These are phyloP conservation scores for Piper betle DNA, from an alignment of 164 flowering plant species.

Conservation along the genomic window DNA sequence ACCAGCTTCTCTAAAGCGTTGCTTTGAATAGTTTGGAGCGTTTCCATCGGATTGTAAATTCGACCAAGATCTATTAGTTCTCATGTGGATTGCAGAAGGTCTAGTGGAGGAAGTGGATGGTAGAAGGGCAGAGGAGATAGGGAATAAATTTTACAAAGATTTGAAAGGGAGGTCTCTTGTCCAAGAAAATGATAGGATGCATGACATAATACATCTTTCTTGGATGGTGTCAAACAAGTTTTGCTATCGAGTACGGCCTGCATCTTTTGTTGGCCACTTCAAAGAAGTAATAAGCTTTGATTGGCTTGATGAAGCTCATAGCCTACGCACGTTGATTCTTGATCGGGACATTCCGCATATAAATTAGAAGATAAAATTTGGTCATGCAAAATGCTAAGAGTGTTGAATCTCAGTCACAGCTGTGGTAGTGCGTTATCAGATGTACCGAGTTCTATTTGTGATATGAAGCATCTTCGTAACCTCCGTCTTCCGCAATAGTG, in stretches of 20 bases:
- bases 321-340: not conserved
- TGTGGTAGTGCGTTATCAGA: not conserved
- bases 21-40: constrained; percentile 8
- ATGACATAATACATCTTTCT: not conserved
- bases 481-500: not conserved
- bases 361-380: too few species aligned
- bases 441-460: constrained; percentile 1
- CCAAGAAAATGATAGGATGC: not conserved
- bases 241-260: not conserved
- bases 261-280: not conserved
- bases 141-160: not conserved
- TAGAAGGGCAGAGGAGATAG: not conserved
- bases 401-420: not conserved
- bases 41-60: constrained; percentile 6
- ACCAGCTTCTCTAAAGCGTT: constrained; percentile 6
- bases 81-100: constrained; percentile 11
- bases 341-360: too few species aligned
- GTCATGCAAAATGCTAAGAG: not conserved
- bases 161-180: not conserved
- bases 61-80: constrained; percentile 1
- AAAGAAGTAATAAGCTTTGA: not conserved
- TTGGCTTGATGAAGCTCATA: not conserved
- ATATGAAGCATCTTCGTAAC: constrained; percentile 1
- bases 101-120: not conserved
- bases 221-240: not conserved